Evolutionary conservation across 192 early-diverging fungal species (phyloP).

Genomic region (Chytriomyces sp.): DNA sequence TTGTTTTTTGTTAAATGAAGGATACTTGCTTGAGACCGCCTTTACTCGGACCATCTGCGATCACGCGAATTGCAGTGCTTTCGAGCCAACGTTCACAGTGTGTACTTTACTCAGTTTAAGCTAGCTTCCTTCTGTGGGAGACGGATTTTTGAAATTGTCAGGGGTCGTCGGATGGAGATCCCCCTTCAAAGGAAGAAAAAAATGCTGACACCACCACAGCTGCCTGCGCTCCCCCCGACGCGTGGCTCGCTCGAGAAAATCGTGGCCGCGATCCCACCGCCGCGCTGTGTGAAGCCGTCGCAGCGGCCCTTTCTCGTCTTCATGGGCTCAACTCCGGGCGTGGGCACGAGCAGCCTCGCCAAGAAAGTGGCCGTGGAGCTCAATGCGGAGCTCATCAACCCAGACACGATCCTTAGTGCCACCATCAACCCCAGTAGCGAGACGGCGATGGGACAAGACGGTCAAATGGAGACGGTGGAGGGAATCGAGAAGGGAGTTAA

Average conservation of each 20-base stretch:
- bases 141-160: not conserved
- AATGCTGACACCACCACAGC: constrained; percentile 38
- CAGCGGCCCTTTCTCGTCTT: constrained; percentile 44
- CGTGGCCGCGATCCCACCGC: constrained; percentile 26
- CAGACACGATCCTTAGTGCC: constrained; percentile 28
- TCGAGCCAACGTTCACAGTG: too few species aligned
- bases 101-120: too few species aligned
- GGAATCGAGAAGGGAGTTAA: constrained; percentile 7
- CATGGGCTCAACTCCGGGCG: constrained; percentile 45
- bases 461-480: not conserved
- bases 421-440: not conserved
- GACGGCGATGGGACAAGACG: not conserved
- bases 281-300: not conserved
- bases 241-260: not conserved
- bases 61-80: too few species aligned
- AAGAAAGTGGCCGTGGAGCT: constrained; percentile 32
- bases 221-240: constrained; percentile 26
- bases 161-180: too few species aligned
- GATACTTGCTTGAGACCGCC: too few species aligned
- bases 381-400: constrained; percentile 30
- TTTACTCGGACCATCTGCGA: too few species aligned
- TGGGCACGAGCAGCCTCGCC: constrained; percentile 43
- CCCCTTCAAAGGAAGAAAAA: not conserved
- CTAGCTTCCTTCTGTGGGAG: too few species aligned
- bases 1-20: too few species aligned